These are phyloP conservation scores for Protomyces inouyei DNA, from an alignment of 1,139 yeast genomes.

Conservation along the genomic window DNA sequence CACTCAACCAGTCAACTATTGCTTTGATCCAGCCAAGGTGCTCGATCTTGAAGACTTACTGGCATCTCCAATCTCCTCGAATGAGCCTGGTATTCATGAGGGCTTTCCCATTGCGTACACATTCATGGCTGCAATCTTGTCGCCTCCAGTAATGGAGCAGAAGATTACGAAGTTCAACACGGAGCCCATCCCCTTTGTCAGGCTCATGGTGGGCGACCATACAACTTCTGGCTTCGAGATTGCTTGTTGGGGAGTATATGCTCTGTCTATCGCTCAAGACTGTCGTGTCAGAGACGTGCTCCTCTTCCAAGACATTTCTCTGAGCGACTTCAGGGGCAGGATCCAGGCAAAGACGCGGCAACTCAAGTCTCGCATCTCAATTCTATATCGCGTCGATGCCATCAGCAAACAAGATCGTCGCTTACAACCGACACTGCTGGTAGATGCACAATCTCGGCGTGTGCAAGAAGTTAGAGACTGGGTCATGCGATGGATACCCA, in stretches of 20 bases:
- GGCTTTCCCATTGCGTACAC: background rate
- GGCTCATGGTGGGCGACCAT: constrained; percentile 7
- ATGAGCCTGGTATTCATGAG: background rate
- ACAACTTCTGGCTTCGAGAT: constrained; percentile 17
- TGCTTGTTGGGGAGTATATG: constrained; percentile 17
- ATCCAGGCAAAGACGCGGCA: constrained; percentile 13
- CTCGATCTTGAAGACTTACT: constrained; percentile 16
- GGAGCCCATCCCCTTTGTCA: background rate
- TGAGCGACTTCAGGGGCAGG: background rate
- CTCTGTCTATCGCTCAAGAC: background rate
- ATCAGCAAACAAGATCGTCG: background rate
- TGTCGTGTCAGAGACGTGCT: constrained; percentile 17
- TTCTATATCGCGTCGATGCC: constrained; percentile 11
- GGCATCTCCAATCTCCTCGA: background rate
- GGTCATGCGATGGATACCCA: constrained; percentile 34
- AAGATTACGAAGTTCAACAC: background rate
- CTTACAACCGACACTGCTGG: constrained; percentile 9
- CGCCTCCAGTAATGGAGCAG: background rate
- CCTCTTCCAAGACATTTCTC: constrained; percentile 8
- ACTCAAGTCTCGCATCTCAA: background rate
- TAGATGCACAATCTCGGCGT: constrained; percentile 9
- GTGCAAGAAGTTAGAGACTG: constrained; percentile 32
- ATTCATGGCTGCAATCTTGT: constrained; percentile 12
- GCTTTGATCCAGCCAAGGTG: constrained; percentile 5
- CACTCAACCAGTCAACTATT: background rate